phyloP scores from a whole-genome alignment of 306 rosid species.

The Fragaria ananassa region DNA sequence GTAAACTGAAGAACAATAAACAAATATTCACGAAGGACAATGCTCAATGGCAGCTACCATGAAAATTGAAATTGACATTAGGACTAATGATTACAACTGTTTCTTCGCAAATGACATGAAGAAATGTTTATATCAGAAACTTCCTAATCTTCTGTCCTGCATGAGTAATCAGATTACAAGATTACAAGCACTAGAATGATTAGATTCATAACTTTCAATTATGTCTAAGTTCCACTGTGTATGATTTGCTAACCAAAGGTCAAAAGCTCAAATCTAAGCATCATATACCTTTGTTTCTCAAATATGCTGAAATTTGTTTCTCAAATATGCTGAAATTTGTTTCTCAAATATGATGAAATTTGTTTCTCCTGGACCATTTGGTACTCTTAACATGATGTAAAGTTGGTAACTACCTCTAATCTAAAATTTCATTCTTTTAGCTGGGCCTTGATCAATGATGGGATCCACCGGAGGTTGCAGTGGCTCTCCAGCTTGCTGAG shows the following conservation, averaged over 20 bases:
- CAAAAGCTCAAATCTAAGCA: neutral
- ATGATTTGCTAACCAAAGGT: neutral
- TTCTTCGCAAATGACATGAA: conserved; percentile 1
- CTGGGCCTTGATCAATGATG: conserved; percentile 83
- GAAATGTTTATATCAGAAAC: neutral
- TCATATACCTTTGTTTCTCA: neutral
- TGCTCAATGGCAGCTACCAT: neutral
- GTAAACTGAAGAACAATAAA: neutral
- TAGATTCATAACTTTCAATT: neutral
- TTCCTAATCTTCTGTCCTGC: too few species aligned
- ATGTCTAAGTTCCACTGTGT: neutral
- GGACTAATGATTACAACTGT: neutral
- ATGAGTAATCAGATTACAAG: neutral
- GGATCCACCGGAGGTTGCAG: conserved; percentile 74
- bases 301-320: neutral
- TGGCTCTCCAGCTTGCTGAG: conserved; percentile 55
- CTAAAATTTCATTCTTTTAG: conserved; percentile 78
- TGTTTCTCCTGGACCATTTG: neutral
- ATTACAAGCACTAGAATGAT: conserved; percentile 1
- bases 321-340: too few species aligned
- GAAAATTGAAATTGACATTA: neutral
- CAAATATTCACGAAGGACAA: neutral
- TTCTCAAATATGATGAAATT: neutral
- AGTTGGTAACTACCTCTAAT: neutral
- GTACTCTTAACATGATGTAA: neutral